Conservation (phyloP, 2,329 filamentous ascomycete genomes). For the Epichloe typhina region DNA sequence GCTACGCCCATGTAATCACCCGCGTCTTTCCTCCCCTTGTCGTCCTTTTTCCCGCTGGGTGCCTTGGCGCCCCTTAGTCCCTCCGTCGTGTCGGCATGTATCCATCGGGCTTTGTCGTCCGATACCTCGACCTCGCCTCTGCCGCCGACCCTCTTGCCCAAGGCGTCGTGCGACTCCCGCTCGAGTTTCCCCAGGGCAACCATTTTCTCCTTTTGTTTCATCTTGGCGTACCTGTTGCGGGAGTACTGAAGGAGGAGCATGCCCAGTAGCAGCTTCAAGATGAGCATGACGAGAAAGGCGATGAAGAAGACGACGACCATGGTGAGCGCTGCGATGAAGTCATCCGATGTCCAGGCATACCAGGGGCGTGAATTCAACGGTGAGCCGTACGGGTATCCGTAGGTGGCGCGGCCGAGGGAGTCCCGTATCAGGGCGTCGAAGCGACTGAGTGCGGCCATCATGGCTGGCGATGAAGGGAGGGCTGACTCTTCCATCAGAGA, state of each 20-base stretch:
- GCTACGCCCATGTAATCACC: constrained; percentile 49
- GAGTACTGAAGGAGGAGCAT: constrained; percentile 76
- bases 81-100: constrained; percentile 75
- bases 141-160: constrained; percentile 64
- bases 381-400: constrained; percentile 39
- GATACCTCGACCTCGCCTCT: constrained; percentile 80
- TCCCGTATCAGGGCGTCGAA: constrained; percentile 65
- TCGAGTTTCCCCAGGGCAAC: constrained; percentile 33
- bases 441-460: constrained; percentile 64
- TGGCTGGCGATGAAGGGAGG: constrained; percentile 54
- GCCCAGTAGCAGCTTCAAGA: constrained; percentile 73
- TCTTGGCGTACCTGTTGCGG: constrained; percentile 62
- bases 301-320: constrained; percentile 79
- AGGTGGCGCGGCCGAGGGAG: constrained; percentile 61
- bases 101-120: constrained; percentile 73
- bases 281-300: constrained; percentile 70
- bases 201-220: constrained; percentile 57
- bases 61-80: constrained; percentile 41
- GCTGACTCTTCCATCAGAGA: constrained; percentile 51
- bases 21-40: constrained; percentile 30
- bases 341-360: constrained; percentile 53
- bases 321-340: constrained; percentile 62
- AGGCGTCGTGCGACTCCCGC: constrained; percentile 47
- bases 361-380: constrained; percentile 28
- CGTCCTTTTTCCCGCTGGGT: constrained; percentile 41